Conservation (phyloP, 768 basidiomycete genomes). For the Boletus edulis region DNA sequence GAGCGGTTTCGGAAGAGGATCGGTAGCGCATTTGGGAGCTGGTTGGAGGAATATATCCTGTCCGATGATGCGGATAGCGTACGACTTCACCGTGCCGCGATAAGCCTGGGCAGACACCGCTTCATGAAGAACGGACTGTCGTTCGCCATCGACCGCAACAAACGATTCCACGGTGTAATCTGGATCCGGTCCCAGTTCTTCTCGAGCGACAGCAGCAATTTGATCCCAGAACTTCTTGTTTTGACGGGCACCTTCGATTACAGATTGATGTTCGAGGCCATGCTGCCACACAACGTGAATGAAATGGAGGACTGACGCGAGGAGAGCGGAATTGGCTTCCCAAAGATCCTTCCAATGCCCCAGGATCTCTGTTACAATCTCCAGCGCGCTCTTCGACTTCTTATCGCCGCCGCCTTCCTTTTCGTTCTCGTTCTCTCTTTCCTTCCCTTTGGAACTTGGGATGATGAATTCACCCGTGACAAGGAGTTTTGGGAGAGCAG, state of each 20-base stretch:
- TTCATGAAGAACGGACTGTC: constrained; percentile 57
- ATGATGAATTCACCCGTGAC: constrained; percentile 69
- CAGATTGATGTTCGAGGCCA: constrained; percentile 64
- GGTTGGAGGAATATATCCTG: constrained; percentile 69
- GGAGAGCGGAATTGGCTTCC: constrained; percentile 72
- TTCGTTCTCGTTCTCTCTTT: constrained; percentile 28
- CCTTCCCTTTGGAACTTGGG: constrained; percentile 42
- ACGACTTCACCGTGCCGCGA: constrained; percentile 67
- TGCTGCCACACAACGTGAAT: constrained; percentile 79
- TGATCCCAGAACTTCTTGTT: constrained; percentile 68
- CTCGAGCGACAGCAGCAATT: constrained; percentile 58
- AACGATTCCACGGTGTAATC: constrained; percentile 59
- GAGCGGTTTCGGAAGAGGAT: constrained; percentile 45
- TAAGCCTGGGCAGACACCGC: constrained; percentile 64
- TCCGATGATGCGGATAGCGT: constrained; percentile 70
- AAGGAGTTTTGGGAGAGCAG: constrained; percentile 78
- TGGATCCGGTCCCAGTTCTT: constrained; percentile 74
- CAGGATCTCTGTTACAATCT: constrained; percentile 64
- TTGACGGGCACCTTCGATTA: constrained; percentile 54
- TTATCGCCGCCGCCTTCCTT: constrained; percentile 16
- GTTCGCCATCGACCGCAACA: constrained; percentile 33
- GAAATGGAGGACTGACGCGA: constrained; percentile 74
- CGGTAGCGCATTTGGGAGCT: constrained; percentile 36
- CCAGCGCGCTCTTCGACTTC: constrained; percentile 56
- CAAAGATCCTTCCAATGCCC: constrained; percentile 72